Percentiles rank a stretch among this genome's conserved stretches.
Conservation (phyloP, 257 asterid species). For the Nicotiana noctiflora region DNA sequence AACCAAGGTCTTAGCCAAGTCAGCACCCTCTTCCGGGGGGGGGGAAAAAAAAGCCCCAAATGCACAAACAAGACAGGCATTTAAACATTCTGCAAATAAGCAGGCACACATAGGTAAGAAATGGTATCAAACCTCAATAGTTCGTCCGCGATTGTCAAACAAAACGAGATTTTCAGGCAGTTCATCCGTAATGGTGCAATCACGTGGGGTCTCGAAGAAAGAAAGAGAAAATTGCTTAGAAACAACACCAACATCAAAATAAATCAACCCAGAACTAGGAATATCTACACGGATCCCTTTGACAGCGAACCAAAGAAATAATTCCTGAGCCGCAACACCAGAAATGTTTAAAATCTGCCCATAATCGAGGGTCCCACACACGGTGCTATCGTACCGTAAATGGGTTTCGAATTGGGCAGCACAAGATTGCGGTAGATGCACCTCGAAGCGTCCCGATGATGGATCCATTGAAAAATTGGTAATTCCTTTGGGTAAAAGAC, state of each 20-base stretch:
- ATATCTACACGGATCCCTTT: slow-evolving; percentile 63
- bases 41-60: no score
- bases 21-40: no score
- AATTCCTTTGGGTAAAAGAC: slow-evolving; percentile 71
- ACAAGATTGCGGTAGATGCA: slow-evolving; percentile 49
- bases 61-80: no score
- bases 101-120: background rate
- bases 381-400: slow-evolving; percentile 50
- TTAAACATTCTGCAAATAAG: no score
- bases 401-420: slow-evolving; percentile 75
- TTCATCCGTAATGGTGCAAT: slow-evolving; percentile 37
- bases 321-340: slow-evolving; percentile 73
- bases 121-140: slow-evolving; percentile 36
- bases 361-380: slow-evolving; percentile 42
- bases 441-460: slow-evolving; percentile 46
- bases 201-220: slow-evolving; percentile 71
- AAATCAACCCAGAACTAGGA: slow-evolving; percentile 89
- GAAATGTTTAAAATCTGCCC: slow-evolving; percentile 49
- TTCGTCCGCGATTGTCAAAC: slow-evolving; percentile 13
- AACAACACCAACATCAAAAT: slow-evolving; percentile 76
- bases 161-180: slow-evolving; percentile 17
- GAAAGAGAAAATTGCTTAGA: slow-evolving; percentile 77
- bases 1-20: no score
- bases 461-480: slow-evolving; percentile 44
- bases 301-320: slow-evolving; percentile 85